Evolutionary conservation across 2,329 filamentous ascomycete genomes (phyloP).

Genomic region (Aspergillus ruber): DNA sequence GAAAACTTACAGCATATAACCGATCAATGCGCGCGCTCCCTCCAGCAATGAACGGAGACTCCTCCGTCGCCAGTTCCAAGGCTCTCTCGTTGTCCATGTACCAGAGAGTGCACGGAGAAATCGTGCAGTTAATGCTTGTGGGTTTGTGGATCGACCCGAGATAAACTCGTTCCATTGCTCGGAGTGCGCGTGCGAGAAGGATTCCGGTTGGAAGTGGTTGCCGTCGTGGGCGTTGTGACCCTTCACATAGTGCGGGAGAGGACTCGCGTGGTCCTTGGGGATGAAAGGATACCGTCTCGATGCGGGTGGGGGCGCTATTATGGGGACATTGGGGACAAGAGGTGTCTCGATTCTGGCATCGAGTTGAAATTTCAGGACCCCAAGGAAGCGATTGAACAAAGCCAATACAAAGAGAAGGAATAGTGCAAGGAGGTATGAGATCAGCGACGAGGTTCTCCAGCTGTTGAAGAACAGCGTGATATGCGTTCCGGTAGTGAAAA

Average conservation of each 20-base stretch:
- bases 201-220: background rate
- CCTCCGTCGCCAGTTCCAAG: background rate
- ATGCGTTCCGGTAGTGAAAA: background rate
- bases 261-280: background rate
- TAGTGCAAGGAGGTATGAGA: background rate
- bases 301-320: background rate
- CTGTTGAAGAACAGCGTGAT: background rate
- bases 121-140: background rate
- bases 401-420: background rate
- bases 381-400: background rate
- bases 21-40: background rate
- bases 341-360: background rate
- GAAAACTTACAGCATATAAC: background rate
- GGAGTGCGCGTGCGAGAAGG: background rate
- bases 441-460: background rate
- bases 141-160: background rate
- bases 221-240: background rate
- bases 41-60: background rate
- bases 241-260: background rate
- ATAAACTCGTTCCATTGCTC: background rate
- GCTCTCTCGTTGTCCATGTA: background rate
- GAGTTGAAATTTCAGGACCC: background rate
- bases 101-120: background rate
- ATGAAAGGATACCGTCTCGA: background rate
- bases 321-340: background rate